Conservation (phyloP, 2,329 filamentous ascomycete species). For the Cryphonectria parasitica region DNA sequence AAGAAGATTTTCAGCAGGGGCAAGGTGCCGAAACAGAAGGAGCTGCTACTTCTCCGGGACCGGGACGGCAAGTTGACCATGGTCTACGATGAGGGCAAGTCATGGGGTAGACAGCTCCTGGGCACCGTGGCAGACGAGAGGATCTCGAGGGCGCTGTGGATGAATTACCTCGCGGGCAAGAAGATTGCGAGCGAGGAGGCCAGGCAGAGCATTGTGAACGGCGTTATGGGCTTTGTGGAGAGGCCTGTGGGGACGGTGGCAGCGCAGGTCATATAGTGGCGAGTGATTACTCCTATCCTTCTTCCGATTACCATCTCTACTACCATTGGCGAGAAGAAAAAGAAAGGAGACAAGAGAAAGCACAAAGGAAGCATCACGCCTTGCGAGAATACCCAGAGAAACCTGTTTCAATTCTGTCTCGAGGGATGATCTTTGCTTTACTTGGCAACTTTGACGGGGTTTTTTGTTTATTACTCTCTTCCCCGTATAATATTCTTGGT, state of each 20-base stretch:
- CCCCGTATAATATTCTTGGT: neutral
- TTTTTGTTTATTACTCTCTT: neutral
- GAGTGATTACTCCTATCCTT: neutral
- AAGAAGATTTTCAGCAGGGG: conserved; percentile 80
- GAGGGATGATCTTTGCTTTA: neutral
- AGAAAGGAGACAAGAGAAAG: no score
- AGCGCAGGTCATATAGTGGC: conserved; percentile 64
- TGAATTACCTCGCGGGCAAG: conserved; percentile 85
- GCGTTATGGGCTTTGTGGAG: conserved; percentile 85
- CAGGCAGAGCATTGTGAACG: conserved; percentile 80
- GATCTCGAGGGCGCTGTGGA: conserved; percentile 80
- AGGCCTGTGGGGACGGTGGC: conserved; percentile 86
- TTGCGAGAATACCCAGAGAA: neutral
- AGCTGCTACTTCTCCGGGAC: conserved; percentile 74
- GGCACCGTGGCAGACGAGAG: conserved; percentile 79
- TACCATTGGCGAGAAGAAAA: neutral
- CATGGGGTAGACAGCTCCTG: conserved; percentile 56
- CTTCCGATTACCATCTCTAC: neutral
- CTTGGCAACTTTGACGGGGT: neutral
- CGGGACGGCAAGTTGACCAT: conserved; percentile 67
- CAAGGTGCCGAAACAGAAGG: conserved; percentile 77
- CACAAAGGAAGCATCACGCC: neutral
- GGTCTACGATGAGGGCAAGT: conserved; percentile 63
- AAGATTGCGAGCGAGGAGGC: conserved; percentile 85
- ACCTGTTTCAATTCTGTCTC: neutral